Evolutionary conservation across 1,139 yeast genomes (phyloP), one percentile per base, ranked within the genome.

Genomic region (Kazachstania sp.): DNA sequence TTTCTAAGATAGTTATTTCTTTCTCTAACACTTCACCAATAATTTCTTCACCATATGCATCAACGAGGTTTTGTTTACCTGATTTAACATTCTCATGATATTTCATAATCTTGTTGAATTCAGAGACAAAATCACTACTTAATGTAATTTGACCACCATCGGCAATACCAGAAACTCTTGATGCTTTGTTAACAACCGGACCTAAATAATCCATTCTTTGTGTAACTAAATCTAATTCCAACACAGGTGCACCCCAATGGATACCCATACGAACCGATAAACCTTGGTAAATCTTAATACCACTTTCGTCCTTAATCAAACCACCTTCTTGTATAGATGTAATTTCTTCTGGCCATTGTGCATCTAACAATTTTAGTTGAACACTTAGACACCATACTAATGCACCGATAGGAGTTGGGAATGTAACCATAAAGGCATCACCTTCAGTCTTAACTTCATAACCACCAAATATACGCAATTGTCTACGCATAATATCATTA

Each of bases 401-500:
- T 0, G 97, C 97, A 20, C 94, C 75, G 0, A 94, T 79, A 0
- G 95, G 94, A 0, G 96, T 83, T 1, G 97, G 95, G 67, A 92
- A 92, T 7, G 97, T 86, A n/a, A 92, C 97, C 86, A 92, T 90
- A 59, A 92, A 92, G 0, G 98, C 96, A 71, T 92, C 99, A 60
- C 99, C 99, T 79, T 94, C 99, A 1, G 97, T 94, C 66, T 92
- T 92, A 32, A 92, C 98, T 66, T 92, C 99, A 62, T 92, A 92
- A 2, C 98, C 98, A 39, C 97, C 97, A 58, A 86, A 87, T 44
- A 90, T 83, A 55, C 97, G 78, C 54, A 92, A 71, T 59, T 87
- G 95, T 45, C 98, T 79, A 62, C 99, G 79, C 98, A 94, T 92
- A 32, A 92, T 79, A 23, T 86, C 79, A 64, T 92, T 94, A 66